Evolutionary conservation across 2,329 filamentous ascomycete species (phyloP).

Genomic region (Emergomyces pasteurianus): DNA sequence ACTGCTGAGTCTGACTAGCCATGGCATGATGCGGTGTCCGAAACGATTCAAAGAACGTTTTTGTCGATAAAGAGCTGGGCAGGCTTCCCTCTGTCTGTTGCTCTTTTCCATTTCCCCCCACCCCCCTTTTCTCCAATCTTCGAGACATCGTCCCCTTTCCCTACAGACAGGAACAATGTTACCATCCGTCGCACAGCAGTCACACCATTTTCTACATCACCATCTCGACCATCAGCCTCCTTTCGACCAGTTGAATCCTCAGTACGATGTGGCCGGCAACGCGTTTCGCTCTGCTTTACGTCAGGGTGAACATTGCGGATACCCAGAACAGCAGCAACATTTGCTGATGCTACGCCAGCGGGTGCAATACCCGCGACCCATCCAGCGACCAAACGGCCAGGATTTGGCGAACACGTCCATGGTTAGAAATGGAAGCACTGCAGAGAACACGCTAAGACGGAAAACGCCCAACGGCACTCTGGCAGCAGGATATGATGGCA

Average conservation of each 20-base stretch:
- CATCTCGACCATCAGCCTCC: constrained; percentile 23
- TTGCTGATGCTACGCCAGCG: constrained; percentile 19
- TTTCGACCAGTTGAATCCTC: constrained; percentile 19
- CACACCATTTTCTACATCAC: constrained; percentile 31
- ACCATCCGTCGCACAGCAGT: constrained; percentile 35
- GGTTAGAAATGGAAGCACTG: constrained; percentile 15
- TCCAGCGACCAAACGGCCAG: constrained; percentile 25
- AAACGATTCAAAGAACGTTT: constrained; percentile 33
- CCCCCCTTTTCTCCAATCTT: background rate
- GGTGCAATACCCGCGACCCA: constrained; percentile 27
- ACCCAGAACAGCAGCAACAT: constrained; percentile 8
- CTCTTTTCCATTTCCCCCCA: constrained; percentile 1
- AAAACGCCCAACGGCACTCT: constrained; percentile 94
- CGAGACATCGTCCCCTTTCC: background rate
- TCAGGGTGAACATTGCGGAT: constrained; percentile 16
- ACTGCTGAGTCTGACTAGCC: constrained; percentile 3
- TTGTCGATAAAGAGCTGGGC: constrained; percentile 18
- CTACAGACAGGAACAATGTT: constrained; percentile 29
- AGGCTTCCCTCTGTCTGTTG: constrained; percentile 4
- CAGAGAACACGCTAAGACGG: constrained; percentile 69
- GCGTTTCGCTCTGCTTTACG: constrained; percentile 15
- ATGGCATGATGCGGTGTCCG: constrained; percentile 34
- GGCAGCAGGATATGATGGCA: constrained; percentile 81
- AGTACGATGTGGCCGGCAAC: constrained; percentile 21
- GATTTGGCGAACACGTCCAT: constrained; percentile 16